phyloP scores from a whole-genome alignment of 1,284 basidiomycete species.

The Waitea zeae region DNA sequence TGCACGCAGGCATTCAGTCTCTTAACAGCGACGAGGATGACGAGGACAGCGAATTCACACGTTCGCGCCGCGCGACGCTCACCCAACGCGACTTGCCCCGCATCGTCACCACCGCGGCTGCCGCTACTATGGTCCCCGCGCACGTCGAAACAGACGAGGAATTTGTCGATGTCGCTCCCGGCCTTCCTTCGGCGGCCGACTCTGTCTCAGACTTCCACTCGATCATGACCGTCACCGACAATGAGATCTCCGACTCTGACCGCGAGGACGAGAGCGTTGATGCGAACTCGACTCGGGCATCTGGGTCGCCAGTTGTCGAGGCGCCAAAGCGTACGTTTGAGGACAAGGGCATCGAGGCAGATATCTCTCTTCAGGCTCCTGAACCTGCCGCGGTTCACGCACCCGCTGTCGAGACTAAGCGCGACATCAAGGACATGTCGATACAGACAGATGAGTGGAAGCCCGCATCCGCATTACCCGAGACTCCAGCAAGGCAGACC shows the following conservation, averaged over 20 bases:
- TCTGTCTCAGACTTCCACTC: constrained; percentile 56
- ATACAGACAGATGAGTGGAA: constrained; percentile 62
- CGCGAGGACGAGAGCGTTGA: constrained; percentile 12
- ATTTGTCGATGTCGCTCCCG: too few species aligned
- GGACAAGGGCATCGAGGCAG: not conserved
- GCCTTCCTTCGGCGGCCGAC: too few species aligned
- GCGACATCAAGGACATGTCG: constrained; percentile 51
- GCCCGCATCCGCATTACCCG: constrained; percentile 12
- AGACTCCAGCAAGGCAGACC: constrained; percentile 6
- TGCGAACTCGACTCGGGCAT: constrained; percentile 5
- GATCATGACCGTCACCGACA: constrained; percentile 53
- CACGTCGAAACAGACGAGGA: too few species aligned
- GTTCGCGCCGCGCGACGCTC: constrained; percentile 24
- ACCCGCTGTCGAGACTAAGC: constrained; percentile 21
- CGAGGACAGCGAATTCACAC: not conserved
- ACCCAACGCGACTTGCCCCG: constrained; percentile 22
- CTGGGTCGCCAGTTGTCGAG: not conserved
- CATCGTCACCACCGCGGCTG: constrained; percentile 17
- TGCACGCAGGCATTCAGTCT: not conserved
- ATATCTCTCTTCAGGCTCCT: not conserved
- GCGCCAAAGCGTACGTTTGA: not conserved
- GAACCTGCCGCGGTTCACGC: not conserved
- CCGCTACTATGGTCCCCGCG: constrained; percentile 30
- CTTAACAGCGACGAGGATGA: not conserved
- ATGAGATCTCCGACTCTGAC: constrained; percentile 47